Conservation (phyloP, 306 rosid species). For the Psophocarpus tetragonolobus region DNA sequence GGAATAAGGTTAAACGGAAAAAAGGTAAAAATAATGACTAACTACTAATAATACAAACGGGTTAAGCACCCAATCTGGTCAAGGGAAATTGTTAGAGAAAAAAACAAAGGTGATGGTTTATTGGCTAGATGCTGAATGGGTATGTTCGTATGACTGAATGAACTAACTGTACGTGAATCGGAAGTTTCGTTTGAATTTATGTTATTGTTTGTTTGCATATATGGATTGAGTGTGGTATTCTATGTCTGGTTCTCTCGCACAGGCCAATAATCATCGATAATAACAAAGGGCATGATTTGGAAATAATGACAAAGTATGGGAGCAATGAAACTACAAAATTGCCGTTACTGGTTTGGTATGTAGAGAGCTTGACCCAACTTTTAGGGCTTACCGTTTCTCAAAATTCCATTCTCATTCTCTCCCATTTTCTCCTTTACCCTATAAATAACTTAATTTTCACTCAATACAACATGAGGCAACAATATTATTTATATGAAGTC, state of each 20-base stretch:
- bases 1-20: too few relatives aligned
- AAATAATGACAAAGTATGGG: slow-evolving; percentile 49
- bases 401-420: slow-evolving; percentile 40
- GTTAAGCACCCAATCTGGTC: slow-evolving; percentile 3
- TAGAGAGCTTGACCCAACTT: slow-evolving; percentile 32
- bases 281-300: slow-evolving; percentile 51
- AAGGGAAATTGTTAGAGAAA: slow-evolving; percentile 1
- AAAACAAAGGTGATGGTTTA: slow-evolving; percentile 23
- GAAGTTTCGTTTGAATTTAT: slow-evolving; percentile 48
- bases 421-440: neutral
- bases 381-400: slow-evolving; percentile 33
- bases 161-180: slow-evolving; percentile 37
- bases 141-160: slow-evolving; percentile 38
- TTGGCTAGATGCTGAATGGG: slow-evolving; percentile 20
- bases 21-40: neutral
- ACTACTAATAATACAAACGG: neutral
- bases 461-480: neutral
- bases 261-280: slow-evolving; percentile 45
- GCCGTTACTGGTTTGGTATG: slow-evolving; percentile 37
- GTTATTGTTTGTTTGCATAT: slow-evolving; percentile 27
- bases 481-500: neutral
- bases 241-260: slow-evolving; percentile 40
- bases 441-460: slow-evolving; percentile 3
- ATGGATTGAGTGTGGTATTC: slow-evolving; percentile 34
- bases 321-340: slow-evolving; percentile 53